A percentile compares a stretch with the other conserved stretches of the same genome.
These are phyloP conservation scores for Trichophyton verrucosum DNA, from an alignment of 2,329 filamentous ascomycete species.

Conservation along the genomic window DNA sequence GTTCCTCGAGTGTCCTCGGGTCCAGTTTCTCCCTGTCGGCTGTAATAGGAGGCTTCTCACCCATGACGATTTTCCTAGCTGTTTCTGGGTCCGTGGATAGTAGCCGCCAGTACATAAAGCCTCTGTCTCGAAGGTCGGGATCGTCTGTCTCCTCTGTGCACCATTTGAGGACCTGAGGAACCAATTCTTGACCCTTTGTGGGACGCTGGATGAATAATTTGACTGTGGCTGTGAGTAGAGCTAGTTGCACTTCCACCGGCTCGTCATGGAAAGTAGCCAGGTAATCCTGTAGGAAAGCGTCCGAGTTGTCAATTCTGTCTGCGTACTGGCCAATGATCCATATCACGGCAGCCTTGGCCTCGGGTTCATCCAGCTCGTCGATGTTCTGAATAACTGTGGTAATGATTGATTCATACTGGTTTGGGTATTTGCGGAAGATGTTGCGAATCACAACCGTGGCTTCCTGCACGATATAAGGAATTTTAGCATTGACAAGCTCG, in stretches of 20 bases:
- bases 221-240: slow-evolving; percentile 86
- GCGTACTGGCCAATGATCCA: slow-evolving; percentile 99
- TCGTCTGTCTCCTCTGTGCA: slow-evolving; percentile 99
- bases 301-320: slow-evolving; percentile 92
- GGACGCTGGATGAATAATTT: slow-evolving; percentile 96
- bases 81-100: slow-evolving; percentile 81
- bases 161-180: slow-evolving; percentile 94
- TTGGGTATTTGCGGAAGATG: slow-evolving; percentile 98
- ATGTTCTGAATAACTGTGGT: slow-evolving; percentile 89
- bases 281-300: slow-evolving; percentile 88
- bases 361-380: slow-evolving; percentile 90
- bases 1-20: slow-evolving; percentile 80
- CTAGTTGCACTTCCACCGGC: slow-evolving; percentile 87
- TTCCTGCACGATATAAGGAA: slow-evolving; percentile 97
- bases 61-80: slow-evolving; percentile 87
- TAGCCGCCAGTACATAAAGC: slow-evolving; percentile 99
- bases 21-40: slow-evolving; percentile 93
- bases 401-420: slow-evolving; percentile 97
- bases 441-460: slow-evolving; percentile 97
- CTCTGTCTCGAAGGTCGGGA: slow-evolving; percentile 84
- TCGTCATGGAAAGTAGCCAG: slow-evolving; percentile 88
- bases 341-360: slow-evolving; percentile 96
- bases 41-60: slow-evolving; percentile 89
- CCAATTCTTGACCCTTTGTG: slow-evolving; percentile 83
- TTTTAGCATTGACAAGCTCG: slow-evolving; percentile 91